Percentiles rank a stretch among this genome's conserved stretches.
Evolutionary conservation across 495 filamentous ascomycete species (phyloP).

Genomic region (Xylaria cubensis): DNA sequence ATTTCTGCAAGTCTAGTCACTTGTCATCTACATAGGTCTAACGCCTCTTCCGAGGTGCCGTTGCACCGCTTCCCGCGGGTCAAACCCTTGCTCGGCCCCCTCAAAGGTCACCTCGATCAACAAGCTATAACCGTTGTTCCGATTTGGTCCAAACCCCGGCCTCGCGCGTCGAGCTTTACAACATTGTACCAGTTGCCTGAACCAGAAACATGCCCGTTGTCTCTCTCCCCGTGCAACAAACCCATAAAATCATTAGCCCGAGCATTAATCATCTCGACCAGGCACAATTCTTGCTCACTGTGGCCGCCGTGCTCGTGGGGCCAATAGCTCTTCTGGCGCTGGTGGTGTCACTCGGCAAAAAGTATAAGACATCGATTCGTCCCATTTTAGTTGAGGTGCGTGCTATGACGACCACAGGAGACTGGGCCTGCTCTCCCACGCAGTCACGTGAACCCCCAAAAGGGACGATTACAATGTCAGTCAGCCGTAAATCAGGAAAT

Average conservation of each 20-base stretch:
- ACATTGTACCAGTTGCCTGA: constrained; percentile 37
- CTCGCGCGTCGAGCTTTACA: constrained; percentile 37
- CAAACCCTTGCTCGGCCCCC: constrained; percentile 14
- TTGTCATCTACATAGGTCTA: constrained; percentile 19
- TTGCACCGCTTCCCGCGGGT: constrained; percentile 23
- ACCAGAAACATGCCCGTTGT: constrained; percentile 53
- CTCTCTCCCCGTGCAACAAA: constrained; percentile 43
- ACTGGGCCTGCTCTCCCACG: constrained; percentile 31
- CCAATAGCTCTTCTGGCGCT: constrained; percentile 38
- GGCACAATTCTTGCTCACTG: constrained; percentile 36
- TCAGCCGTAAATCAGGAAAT: constrained; percentile 30
- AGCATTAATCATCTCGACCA: constrained; percentile 36
- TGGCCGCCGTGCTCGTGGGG: constrained; percentile 36
- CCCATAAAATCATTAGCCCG: constrained; percentile 44
- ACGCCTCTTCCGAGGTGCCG: constrained; percentile 17
- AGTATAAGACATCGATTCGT: constrained; percentile 33
- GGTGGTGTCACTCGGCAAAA: constrained; percentile 30
- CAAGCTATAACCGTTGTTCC: constrained; percentile 34
- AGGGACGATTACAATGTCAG: constrained; percentile 36
- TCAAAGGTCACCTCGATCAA: constrained; percentile 35
- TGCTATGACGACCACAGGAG: constrained; percentile 20
- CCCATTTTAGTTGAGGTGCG: constrained; percentile 18
- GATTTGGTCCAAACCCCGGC: constrained; percentile 35
- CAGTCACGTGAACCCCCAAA: constrained; percentile 34
- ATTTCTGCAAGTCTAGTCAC: constrained; percentile 16